Evolutionary conservation across 306 rosid genomes (phyloP), one percentile per base, ranked within the genome.

Genomic region (Herpetospermum pedunculosum): DNA sequence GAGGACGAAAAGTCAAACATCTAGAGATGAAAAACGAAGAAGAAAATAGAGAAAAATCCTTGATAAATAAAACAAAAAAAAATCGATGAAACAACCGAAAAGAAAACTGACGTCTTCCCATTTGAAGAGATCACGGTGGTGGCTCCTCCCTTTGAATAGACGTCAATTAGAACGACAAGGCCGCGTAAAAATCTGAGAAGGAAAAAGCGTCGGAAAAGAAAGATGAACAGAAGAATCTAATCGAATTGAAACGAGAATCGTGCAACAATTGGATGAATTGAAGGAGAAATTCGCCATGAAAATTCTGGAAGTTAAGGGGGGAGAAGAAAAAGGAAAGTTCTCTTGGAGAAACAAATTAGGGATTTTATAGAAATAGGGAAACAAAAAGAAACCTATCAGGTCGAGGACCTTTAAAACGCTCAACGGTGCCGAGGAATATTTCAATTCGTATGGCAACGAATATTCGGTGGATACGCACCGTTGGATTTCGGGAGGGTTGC

Each of bases 31-130:
- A 69, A 41, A 68, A 43, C 55, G 53, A 69, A 69, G 6, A 43
- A 43, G 35, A 44, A 25, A 44, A 18, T 9, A 70, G 29, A 15
- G 14, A 11, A 26, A 41, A 10, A 4, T 14, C 34, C n/a, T n/a
- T n/a, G n/a, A 21, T 7, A 67, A 3, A n/a, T 12, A 59, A 60
- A 37, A 37, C 13, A 65, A 19, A 76, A 28, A 2, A 53, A 75
- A 38, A 54, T 30, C 73, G 6, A 26, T 64, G 6, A 19, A 57
- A 48, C 9, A 8, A 6, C 16, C 15, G 15, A 14, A 35, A 77
- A 25, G 54, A 63, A 70, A 77, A 81, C 91, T 94, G 80, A 94
- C 97, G 96, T 62, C 87, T 94, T 80, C 98, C 98, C 98, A 94
- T 94, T 52, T 54, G 67, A 5, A 35, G 3, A 73, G 65, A 32